Percentiles rank a stretch among this genome's conserved stretches.
Conservation (phyloP, 2,329 filamentous ascomycete species). For the Pezicula carpinea region DNA sequence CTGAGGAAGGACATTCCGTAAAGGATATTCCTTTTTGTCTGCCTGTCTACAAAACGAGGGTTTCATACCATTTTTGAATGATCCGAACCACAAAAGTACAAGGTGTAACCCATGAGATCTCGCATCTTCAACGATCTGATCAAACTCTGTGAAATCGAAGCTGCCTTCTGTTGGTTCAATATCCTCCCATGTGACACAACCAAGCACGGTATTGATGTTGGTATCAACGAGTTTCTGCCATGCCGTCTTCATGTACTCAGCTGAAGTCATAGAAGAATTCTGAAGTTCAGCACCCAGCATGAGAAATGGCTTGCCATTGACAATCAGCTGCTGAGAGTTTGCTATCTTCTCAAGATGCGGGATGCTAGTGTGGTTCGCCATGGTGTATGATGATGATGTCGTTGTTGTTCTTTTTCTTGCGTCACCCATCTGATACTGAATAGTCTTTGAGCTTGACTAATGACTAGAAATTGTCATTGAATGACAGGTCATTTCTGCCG, state of each 20-base stretch:
- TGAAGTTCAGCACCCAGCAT: constrained; percentile 41
- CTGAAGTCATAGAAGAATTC: constrained; percentile 41
- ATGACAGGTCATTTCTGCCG: not conserved
- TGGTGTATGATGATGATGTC: not conserved
- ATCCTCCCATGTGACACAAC: constrained; percentile 40
- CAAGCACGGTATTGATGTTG: constrained; percentile 40
- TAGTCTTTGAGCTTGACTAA: not conserved
- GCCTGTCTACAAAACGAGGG: not conserved
- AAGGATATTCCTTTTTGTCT: not conserved
- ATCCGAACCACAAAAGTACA: constrained; percentile 42
- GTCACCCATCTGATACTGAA: not conserved
- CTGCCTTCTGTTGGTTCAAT: constrained; percentile 40
- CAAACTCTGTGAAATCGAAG: constrained; percentile 38
- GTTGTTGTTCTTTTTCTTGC: not conserved
- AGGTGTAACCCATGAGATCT: constrained; percentile 33
- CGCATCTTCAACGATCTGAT: constrained; percentile 34
- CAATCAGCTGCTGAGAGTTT: constrained; percentile 32
- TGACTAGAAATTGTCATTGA: not conserved
- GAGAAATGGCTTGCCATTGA: constrained; percentile 39
- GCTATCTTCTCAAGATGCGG: not conserved
- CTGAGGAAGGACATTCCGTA: not conserved
- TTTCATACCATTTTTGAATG: constrained; percentile 40
- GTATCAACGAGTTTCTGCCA: constrained; percentile 38
- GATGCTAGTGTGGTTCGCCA: not conserved
- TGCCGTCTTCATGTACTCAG: constrained; percentile 37